Conservation (phyloP, 2,329 filamentous ascomycete genomes). For the Colletotrichum sp. region DNA sequence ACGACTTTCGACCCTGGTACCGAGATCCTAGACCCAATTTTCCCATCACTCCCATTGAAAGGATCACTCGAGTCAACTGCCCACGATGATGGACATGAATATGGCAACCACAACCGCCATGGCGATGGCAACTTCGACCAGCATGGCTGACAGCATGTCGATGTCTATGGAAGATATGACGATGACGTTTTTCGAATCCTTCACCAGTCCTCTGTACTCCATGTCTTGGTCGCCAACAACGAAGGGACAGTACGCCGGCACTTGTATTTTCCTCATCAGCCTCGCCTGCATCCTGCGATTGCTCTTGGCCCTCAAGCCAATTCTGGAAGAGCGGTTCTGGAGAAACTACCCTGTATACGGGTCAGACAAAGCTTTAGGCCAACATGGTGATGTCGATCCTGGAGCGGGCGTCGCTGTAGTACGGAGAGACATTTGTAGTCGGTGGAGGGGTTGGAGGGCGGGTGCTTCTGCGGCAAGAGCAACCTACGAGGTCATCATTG, state of each 20-base stretch:
- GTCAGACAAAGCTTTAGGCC: neutral
- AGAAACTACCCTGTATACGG: neutral
- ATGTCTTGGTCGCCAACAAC: constrained; percentile 74
- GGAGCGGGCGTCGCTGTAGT: neutral
- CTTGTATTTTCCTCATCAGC: constrained; percentile 87
- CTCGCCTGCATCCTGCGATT: constrained; percentile 74
- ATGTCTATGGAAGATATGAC: constrained; percentile 38
- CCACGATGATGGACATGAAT: constrained; percentile 13
- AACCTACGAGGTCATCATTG: constrained; percentile 52
- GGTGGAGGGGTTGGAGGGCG: constrained; percentile 21
- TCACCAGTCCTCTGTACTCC: constrained; percentile 60
- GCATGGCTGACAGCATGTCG: neutral
- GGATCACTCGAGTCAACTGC: neutral
- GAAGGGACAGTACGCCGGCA: constrained; percentile 79
- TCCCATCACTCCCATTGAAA: neutral
- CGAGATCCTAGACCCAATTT: neutral
- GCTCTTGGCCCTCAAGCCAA: constrained; percentile 76
- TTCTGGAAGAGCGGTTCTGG: constrained; percentile 57
- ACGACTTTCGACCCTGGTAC: neutral
- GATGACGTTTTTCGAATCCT: constrained; percentile 65
- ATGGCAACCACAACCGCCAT: neutral
- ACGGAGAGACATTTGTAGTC: neutral
- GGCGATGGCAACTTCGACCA: constrained; percentile 6
- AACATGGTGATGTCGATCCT: neutral
- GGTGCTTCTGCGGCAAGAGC: constrained; percentile 18